phyloP scores from a whole-genome alignment of 2,329 filamentous ascomycete genomes.

The Hymenoscyphus repandus region DNA sequence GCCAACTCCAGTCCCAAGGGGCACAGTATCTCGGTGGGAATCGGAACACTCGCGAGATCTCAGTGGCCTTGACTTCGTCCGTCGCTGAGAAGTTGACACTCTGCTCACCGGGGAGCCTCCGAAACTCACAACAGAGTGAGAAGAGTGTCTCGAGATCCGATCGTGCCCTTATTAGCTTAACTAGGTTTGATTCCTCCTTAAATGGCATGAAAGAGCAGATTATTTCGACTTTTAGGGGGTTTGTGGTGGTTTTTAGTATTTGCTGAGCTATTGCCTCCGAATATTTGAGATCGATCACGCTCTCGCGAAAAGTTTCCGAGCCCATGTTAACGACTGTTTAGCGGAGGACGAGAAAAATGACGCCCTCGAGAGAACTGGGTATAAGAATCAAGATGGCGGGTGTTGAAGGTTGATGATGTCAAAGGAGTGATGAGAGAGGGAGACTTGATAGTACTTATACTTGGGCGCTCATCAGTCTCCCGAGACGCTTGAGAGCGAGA shows the following conservation, averaged over 20 bases:
- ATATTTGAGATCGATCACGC: background rate
- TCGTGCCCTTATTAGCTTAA: background rate
- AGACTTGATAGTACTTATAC: slow-evolving; percentile 1
- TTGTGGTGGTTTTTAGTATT: slow-evolving; percentile 7
- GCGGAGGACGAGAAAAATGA: background rate
- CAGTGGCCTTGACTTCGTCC: slow-evolving; percentile 13
- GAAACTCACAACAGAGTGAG: slow-evolving; percentile 2
- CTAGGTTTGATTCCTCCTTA: slow-evolving; percentile 1
- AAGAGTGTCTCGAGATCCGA: slow-evolving; percentile 9
- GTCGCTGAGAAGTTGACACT: slow-evolving; percentile 8
- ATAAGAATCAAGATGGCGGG: background rate
- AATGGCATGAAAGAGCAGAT: slow-evolving; percentile 8
- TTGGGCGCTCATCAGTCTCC: background rate
- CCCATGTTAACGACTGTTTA: slow-evolving; percentile 1
- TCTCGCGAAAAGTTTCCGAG: slow-evolving; percentile 2
- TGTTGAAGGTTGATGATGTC: background rate
- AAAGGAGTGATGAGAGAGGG: background rate
- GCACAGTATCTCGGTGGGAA: slow-evolving; percentile 7
- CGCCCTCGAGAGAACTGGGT: no score
- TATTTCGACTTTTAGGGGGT: slow-evolving; percentile 3
- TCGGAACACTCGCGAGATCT: slow-evolving; percentile 13
- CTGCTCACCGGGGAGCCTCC: background rate
- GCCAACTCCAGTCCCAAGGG: slow-evolving; percentile 15
- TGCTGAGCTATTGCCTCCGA: slow-evolving; percentile 6
- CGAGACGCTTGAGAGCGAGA: background rate